Evolutionary conservation across 371 early-diverging fungal species (phyloP).

Genomic region (Cokeromyces recurvatus): DNA sequence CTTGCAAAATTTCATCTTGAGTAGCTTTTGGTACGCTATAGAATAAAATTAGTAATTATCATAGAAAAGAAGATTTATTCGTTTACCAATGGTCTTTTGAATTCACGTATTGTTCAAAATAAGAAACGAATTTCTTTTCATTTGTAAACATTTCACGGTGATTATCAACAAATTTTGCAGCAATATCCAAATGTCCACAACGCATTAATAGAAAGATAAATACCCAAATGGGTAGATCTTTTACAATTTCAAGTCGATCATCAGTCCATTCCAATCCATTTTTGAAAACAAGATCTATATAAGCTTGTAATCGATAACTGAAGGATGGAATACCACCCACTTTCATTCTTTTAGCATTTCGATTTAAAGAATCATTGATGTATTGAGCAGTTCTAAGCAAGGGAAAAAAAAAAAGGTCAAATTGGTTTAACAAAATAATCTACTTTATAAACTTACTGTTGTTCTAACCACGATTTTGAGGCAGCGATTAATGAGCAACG

Average conservation of each 20-base stretch:
- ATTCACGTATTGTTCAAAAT: conserved; percentile 65
- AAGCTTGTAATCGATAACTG: conserved; percentile 14
- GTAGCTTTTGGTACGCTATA: conserved; percentile 11
- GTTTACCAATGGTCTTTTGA: conserved; percentile 25
- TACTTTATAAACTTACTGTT: conserved; percentile 14
- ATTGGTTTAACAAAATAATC: not conserved
- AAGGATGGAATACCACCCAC: conserved; percentile 19
- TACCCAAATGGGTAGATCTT: conserved; percentile 77
- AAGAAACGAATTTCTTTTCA: conserved; percentile 62
- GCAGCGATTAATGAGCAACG: conserved; percentile 9
- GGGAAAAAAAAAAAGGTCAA: too few species aligned
- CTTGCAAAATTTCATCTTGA: conserved; percentile 12
- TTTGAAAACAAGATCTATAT: conserved; percentile 10
- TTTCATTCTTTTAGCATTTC: conserved; percentile 9
- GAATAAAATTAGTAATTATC: not conserved
- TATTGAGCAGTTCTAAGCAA: conserved; percentile 3
- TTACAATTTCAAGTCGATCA: conserved; percentile 38
- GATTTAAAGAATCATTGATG: conserved; percentile 8
- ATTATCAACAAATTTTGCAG: conserved; percentile 57
- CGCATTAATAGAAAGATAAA: conserved; percentile 79
- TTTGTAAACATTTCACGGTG: conserved; percentile 47
- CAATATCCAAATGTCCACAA: conserved; percentile 62
- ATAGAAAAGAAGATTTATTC: not conserved
- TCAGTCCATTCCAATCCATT: conserved; percentile 17
- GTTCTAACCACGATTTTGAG: conserved; percentile 21